Evolutionary conservation across 208 protist species (phyloP), one percentile per base, ranked within the genome.

Genomic region (Leishmania gerbilli): DNA sequence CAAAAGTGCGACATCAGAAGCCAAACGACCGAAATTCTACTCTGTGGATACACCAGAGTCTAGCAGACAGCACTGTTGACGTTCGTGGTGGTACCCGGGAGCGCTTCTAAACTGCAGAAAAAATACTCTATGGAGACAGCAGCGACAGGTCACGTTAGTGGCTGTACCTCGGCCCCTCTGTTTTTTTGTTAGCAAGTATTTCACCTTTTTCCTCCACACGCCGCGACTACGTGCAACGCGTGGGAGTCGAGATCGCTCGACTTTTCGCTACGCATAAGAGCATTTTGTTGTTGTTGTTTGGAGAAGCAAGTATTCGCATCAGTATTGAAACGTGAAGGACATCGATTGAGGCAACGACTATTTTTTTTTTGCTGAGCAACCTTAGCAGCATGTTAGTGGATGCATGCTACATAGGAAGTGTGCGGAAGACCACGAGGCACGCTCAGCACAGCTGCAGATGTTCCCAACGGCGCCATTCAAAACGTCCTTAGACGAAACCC

Each of bases 1-100:
- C 74, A 27, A 37, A 75, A 24, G 78, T 84, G 58, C 51, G 78
- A 81, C 58, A 62, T 79, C 34, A 65, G 75, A 60, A 31, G 58
- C 5, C n/a, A 55, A 31, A 2, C 51, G 3, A 6, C 8, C 40
- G 1, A 17, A 3, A 37, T 34, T 74, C 69, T 74, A 76, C 42
- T 56, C n/a, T 62, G 51, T 40, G n/a, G 19, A 74, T 74, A 53
- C n/a, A 64, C 40, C 34, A 76, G 72, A 27, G 31, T 76, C 72
- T 62, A n/a, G 5, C 34, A 58, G 51, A 58, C 45, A 5, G 24
- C 72, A 74, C 24, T n/a, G 45, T n/a, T 19, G 40, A 31, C 7
- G 40, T 34, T 34, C 11, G 69, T 55, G 69, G 24, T 74, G 24
- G 69, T 55, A 37, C 13, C 19, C 42, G 27, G 45, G 37, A 2